Evolutionary conservation across 2,329 filamentous ascomycete species (phyloP), one percentile per base, ranked within the genome.

Genomic region (Cercospora sp.): DNA sequence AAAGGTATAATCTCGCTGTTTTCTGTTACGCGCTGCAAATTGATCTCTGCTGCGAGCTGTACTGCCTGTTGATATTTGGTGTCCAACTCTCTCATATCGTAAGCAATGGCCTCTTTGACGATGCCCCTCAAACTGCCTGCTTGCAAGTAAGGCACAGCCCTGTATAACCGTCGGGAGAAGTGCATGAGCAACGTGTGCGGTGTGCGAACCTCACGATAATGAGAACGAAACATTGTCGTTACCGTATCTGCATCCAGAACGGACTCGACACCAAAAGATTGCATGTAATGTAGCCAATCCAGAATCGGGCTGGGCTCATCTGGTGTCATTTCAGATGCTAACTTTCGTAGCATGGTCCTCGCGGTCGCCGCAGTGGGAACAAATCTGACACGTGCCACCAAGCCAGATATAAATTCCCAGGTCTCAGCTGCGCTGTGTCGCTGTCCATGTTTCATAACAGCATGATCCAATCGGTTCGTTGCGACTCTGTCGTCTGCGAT

Each of bases 171-270:
- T 21, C 74, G 71, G 65, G 74, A 77, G 10, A 75, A 66, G 68
- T 67, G 71, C 60, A 77, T 73, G 18, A 79, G 24, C 24, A 75
- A 34, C 12, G 67, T 63, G 51, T 78, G 75, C 12, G 75, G 70
- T 24, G 76, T 75, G 5, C 76, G 71, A 32, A 63, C 63, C 5
- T 74, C 67, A 16, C 66, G 68, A 62, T 75, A 78, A 65, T 69
- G 78, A 6, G 60, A 59, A n/a, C 65, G 69, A 26, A 79, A 37
- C 57, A 78, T 49, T 12, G 55, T 57, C 6, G 70, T 67, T 9
- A 71, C 76, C 6, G 71, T 61, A 21, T 34, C 32, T 5, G 69
- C 53, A 28, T 72, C 67, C 12, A 79, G 43, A 8, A 68, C 18
- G 59, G 70, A 67, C 10, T 61, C 49, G 13, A 61, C n/a, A 5